Conservation (phyloP, 176 grass and related monocot genomes). For the Hordeum marinum region DNA sequence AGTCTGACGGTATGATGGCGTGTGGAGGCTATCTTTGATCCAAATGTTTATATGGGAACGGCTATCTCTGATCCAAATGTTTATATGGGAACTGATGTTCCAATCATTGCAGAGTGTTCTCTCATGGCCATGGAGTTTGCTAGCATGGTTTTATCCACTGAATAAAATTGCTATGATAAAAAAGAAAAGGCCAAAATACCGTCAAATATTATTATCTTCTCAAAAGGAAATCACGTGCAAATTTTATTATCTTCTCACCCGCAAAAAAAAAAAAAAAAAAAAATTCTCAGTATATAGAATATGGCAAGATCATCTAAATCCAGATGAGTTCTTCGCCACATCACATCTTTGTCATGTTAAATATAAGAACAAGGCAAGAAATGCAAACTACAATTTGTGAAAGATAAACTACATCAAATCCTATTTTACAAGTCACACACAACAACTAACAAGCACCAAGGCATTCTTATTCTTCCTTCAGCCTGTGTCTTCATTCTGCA, state of each 20-base stretch:
- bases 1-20: no score
- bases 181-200: background rate
- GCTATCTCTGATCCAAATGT: no score
- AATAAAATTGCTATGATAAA: no score
- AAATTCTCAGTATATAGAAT: background rate
- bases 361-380: background rate
- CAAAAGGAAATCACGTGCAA: background rate
- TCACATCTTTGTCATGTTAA: background rate
- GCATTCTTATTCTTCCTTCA: background rate
- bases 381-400: background rate
- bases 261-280: no score
- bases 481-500: slow-evolving; percentile 10
- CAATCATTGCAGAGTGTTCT: no score
- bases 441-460: background rate
- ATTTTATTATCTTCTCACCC: background rate
- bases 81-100: no score
- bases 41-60: no score
- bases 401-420: background rate
- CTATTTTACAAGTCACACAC: background rate
- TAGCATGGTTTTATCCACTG: no score
- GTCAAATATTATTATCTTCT: background rate
- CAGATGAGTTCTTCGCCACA: background rate
- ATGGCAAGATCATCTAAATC: background rate
- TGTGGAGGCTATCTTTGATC: no score
- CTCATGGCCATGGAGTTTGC: no score